Conservation (phyloP, 352 stramenopile genomes). For the Lagenidium giganteum region DNA sequence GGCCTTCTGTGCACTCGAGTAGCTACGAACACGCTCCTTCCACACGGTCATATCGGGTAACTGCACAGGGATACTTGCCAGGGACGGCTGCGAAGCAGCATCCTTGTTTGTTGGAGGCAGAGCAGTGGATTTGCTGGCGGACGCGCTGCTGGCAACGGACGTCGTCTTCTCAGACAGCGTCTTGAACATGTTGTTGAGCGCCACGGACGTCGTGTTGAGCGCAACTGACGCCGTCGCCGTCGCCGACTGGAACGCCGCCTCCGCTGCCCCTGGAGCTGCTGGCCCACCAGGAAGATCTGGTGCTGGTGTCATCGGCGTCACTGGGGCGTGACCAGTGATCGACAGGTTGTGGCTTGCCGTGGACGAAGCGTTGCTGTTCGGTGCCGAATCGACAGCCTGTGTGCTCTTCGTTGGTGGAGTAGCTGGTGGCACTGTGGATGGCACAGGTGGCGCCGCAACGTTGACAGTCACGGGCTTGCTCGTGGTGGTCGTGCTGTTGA, state of each 20-base stretch:
- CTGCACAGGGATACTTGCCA: slow-evolving; percentile 17
- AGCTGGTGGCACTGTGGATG: background rate
- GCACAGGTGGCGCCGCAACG: slow-evolving; percentile 1
- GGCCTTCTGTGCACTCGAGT: slow-evolving; percentile 10
- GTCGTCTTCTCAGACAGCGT: slow-evolving; percentile 33
- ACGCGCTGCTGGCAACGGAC: background rate
- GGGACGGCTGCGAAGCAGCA: slow-evolving; percentile 6
- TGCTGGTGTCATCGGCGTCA: slow-evolving; percentile 27
- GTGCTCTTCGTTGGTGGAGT: slow-evolving; percentile 3
- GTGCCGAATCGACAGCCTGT: no score
- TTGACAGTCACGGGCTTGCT: no score
- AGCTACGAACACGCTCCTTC: slow-evolving; percentile 46
- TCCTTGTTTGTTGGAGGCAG: slow-evolving; percentile 19
- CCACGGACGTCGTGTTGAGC: no score
- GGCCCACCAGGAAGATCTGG: no score
- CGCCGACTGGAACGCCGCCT: slow-evolving; percentile 9
- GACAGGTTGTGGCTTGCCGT: no score
- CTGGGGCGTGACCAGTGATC: no score
- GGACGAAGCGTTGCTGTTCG: no score
- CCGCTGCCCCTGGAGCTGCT: no score
- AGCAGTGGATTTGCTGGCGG: slow-evolving; percentile 1
- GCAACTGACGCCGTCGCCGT: slow-evolving; percentile 17
- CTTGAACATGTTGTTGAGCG: slow-evolving; percentile 32
- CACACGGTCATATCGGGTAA: slow-evolving; percentile 31
- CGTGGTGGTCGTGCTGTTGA: no score